Percentiles rank a stretch among this genome's conserved stretches.
Conservation (phyloP, 1,284 basidiomycete genomes). For the Irpex rosettiformis region DNA sequence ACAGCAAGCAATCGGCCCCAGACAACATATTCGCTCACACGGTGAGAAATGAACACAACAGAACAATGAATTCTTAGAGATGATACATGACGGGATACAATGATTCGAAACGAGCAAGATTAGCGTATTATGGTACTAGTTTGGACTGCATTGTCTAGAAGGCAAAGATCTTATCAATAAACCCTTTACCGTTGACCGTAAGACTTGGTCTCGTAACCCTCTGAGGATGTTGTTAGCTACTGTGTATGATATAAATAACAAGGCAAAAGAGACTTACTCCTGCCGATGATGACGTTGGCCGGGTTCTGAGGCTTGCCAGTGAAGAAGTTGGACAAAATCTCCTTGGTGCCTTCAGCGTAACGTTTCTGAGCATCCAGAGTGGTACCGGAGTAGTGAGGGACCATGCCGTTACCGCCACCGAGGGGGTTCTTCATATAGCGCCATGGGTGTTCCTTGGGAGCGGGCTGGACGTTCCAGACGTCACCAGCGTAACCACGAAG, state of each 20-base stretch:
- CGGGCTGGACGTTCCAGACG: slow-evolving; percentile 81
- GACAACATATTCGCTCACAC: no score
- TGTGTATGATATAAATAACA: background rate
- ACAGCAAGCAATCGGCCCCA: no score
- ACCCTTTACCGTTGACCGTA: slow-evolving; percentile 20
- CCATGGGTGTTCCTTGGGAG: slow-evolving; percentile 86
- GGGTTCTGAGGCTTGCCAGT: slow-evolving; percentile 66
- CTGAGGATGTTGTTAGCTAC: slow-evolving; percentile 2
- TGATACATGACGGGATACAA: no score
- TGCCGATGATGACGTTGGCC: slow-evolving; percentile 78
- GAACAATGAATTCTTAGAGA: no score
- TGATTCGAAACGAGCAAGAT: no score
- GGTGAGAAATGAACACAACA: no score
- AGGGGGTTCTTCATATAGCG: slow-evolving; percentile 78
- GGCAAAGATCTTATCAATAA: background rate
- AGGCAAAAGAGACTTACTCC: slow-evolving; percentile 38
- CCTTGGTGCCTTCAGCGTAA: slow-evolving; percentile 80
- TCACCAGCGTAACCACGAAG: slow-evolving; percentile 70
- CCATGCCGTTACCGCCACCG: slow-evolving; percentile 77
- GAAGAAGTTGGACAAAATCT: slow-evolving; percentile 82
- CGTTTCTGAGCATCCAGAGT: slow-evolving; percentile 90
- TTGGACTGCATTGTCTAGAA: no score
- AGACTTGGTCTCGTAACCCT: slow-evolving; percentile 19
- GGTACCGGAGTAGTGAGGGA: slow-evolving; percentile 86
- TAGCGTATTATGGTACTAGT: no score